Evolutionary conservation across 2,329 filamentous ascomycete genomes (phyloP), one percentile per base, ranked within the genome.

Genomic region (Fusarium mexicanum): DNA sequence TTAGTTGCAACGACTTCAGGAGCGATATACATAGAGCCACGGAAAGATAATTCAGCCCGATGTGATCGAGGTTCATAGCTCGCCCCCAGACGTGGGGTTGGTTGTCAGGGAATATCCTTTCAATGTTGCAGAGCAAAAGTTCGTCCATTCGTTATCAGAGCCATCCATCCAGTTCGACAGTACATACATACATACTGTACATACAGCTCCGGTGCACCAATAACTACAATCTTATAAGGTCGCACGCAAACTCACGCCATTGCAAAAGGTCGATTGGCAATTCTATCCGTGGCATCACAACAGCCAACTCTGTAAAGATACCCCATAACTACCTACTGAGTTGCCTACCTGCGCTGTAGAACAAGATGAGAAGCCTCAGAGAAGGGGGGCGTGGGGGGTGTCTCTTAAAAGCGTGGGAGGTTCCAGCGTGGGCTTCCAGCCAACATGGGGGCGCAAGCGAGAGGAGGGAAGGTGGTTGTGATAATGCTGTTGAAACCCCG

Each of bases 331-430:
- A 35, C 33, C 33, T 35, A 40, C 18, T n/a, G 33, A 40, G 40
- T 53, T 35, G 20, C 46, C 40, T 31, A 43, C 38, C 46, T 40
- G 40, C 20, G 65, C 53, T 68, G 53, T 63, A 61, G 63, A 71
- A 73, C 62, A 43, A 69, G 31, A 58, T 71, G 66, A 61, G 65
- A 66, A 73, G 57, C 46, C 44, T 61, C 31, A 44, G 47, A 59
- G 67, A 64, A 68, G 71, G 61, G 70, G 69, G 71, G 71, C 64
- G 72, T 74, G 71, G 71, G 65, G 71, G 72, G 72, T 74, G 71
- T 74, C 71, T 72, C 64, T 72, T 31, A 53, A 65, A 60, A 72
- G 72, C 55, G 72, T 74, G 72, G 69, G 72, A 72, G 72, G 71
- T 73, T 58, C 53, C 63, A 64, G 48, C 54, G 24, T 54, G 46